These are phyloP conservation scores for Pholiota molesta DNA, from an alignment of 768 basidiomycete genomes.

Conservation along the genomic window DNA sequence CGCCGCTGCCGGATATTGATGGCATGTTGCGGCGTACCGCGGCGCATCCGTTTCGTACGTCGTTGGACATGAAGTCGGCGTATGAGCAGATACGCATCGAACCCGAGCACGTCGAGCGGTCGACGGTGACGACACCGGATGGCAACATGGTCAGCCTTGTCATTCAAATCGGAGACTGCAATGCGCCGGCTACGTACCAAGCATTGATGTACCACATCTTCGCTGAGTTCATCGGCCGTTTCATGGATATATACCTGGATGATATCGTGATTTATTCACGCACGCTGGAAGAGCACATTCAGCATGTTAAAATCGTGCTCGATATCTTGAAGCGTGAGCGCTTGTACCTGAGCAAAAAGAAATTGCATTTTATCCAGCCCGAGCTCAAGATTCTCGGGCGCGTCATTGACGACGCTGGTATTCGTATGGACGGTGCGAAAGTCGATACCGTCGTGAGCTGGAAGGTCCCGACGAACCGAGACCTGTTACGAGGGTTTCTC, in stretches of 20 bases:
- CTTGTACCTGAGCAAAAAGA: conserved; percentile 32
- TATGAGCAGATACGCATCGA: conserved; percentile 18
- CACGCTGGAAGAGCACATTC: conserved; percentile 34
- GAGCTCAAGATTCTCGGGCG: conserved; percentile 27
- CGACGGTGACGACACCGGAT: conserved; percentile 12
- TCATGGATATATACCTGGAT: conserved; percentile 35
- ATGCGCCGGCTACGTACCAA: conserved; percentile 37
- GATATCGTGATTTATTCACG: conserved; percentile 40
- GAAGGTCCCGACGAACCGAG: conserved; percentile 30
- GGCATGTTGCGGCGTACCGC: conserved; percentile 11
- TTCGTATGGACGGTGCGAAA: conserved; percentile 42
- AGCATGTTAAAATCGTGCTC: conserved; percentile 32
- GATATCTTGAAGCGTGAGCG: conserved; percentile 25
- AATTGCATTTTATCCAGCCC: conserved; percentile 31
- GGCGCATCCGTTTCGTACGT: neutral
- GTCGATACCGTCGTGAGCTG: conserved; percentile 35
- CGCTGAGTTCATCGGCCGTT: conserved; percentile 30
- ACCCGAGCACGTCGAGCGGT: conserved; percentile 11
- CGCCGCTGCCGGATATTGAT: conserved; percentile 20
- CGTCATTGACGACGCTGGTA: conserved; percentile 33
- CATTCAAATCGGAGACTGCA: conserved; percentile 17
- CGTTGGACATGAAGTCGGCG: conserved; percentile 10
- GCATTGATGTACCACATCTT: conserved; percentile 38
- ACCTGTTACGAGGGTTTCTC: conserved; percentile 32
- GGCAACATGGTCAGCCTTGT: conserved; percentile 15